phyloP scores from a whole-genome alignment of 2,329 filamentous ascomycete species.

The Nannizziopsis barbatae region DNA sequence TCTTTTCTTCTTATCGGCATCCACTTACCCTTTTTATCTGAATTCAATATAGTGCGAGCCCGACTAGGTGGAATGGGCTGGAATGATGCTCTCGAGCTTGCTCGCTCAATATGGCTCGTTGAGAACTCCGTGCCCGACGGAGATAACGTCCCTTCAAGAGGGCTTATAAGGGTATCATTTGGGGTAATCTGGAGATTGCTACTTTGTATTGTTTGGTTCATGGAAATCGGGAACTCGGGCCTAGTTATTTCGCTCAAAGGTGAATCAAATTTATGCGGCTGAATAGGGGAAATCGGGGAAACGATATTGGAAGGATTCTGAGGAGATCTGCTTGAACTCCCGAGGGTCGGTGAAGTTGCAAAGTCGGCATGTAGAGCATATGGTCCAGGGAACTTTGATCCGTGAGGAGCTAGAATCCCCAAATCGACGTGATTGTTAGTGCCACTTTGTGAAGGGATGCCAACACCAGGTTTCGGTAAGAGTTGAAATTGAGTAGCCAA shows the following conservation, averaged over 20 bases:
- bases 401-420: neutral
- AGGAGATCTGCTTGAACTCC: constrained; percentile 3
- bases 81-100: constrained; percentile 2
- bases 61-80: constrained; percentile 2
- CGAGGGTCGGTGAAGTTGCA: constrained; percentile 3
- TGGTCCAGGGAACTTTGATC: neutral
- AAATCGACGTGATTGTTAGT: neutral
- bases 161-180: constrained; percentile 1
- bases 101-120: constrained; percentile 2
- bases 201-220: constrained; percentile 11
- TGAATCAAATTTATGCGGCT: constrained; percentile 8
- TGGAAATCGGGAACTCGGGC: constrained; percentile 7
- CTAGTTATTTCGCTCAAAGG: neutral
- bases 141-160: neutral
- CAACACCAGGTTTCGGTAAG: constrained; percentile 4
- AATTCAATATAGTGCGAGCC: constrained; percentile 4
- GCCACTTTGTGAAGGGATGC: neutral
- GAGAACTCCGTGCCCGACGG: neutral
- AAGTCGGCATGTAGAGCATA: neutral
- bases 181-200: neutral
- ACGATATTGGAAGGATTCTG: constrained; percentile 3
- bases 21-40: constrained; percentile 6
- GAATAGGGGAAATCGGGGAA: constrained; percentile 12
- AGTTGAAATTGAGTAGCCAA: constrained; percentile 18
- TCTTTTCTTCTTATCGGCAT: constrained; percentile 8